Conservation (phyloP, 306 rosid species). For the Trichosanthes truncata region DNA sequence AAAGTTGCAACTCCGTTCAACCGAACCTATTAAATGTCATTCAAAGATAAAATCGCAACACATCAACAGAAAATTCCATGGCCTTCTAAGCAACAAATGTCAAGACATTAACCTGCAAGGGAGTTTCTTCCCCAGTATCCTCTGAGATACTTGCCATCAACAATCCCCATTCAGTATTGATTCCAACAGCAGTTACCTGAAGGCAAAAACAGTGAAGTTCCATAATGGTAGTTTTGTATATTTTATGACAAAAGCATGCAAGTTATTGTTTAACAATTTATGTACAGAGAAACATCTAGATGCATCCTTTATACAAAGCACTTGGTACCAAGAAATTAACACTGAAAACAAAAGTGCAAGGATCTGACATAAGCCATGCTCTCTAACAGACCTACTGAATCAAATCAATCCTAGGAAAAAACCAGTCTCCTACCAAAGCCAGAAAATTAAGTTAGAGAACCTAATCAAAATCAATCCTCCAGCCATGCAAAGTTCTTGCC, state of each 20-base stretch:
- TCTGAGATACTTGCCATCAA: slow-evolving; percentile 99
- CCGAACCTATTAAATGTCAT: slow-evolving; percentile 60
- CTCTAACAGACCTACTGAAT: background rate
- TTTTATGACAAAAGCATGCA: background rate
- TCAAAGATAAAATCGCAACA: slow-evolving; percentile 15
- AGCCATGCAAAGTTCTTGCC: background rate
- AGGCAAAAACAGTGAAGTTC: slow-evolving; percentile 12
- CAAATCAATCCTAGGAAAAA: background rate
- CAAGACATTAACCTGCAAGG: slow-evolving; percentile 62
- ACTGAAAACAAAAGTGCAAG: background rate
- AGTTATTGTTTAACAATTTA: background rate
- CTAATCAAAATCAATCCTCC: background rate
- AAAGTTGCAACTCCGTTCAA: slow-evolving; percentile 98
- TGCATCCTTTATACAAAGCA: background rate
- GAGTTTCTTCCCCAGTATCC: slow-evolving; percentile 97
- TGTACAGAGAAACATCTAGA: background rate
- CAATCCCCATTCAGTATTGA: slow-evolving; percentile 98
- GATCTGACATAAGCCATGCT: background rate
- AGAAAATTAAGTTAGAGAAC: background rate
- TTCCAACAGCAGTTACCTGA: slow-evolving; percentile 95
- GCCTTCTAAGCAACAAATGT: slow-evolving; percentile 14
- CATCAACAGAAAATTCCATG: background rate
- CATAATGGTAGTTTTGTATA: background rate
- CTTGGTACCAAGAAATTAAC: background rate
- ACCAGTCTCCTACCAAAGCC: background rate